These are phyloP conservation scores for Fusarium devonianum DNA, from an alignment of 2,329 filamentous ascomycete genomes.

Conservation along the genomic window DNA sequence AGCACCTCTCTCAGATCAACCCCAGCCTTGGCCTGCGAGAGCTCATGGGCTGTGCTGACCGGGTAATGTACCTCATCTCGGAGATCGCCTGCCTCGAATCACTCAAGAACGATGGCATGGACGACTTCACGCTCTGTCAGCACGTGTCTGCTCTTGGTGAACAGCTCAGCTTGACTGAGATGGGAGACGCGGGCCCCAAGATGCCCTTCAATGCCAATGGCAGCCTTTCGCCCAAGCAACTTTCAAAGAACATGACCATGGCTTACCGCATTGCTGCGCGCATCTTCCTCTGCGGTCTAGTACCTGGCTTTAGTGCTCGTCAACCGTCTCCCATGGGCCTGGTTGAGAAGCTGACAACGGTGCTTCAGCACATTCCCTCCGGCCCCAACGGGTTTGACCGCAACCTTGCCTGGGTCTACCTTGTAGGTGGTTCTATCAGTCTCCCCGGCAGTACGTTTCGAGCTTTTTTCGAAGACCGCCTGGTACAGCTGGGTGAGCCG, in stretches of 20 bases:
- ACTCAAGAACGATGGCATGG: conserved; percentile 82
- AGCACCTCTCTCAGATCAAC: conserved; percentile 76
- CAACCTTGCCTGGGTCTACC: conserved; percentile 90
- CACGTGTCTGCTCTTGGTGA: conserved; percentile 88
- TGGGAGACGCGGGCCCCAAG: conserved; percentile 63
- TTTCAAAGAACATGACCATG: conserved; percentile 86
- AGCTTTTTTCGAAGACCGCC: conserved; percentile 76
- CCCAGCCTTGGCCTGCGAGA: conserved; percentile 78
- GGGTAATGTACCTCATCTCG: conserved; percentile 96
- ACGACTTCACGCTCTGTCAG: conserved; percentile 84
- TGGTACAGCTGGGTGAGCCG: conserved; percentile 76
- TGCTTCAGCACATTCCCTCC: conserved; percentile 82
- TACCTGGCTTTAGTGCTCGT: conserved; percentile 82
- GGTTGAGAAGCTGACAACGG: conserved; percentile 77
- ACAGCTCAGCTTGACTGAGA: conserved; percentile 84
- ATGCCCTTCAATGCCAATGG: conserved; percentile 73
- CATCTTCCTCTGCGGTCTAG: conserved; percentile 95
- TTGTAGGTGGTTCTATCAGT: conserved; percentile 84
- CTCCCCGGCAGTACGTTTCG: conserved; percentile 78
- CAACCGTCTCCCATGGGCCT: conserved; percentile 78
- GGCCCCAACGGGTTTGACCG: conserved; percentile 87
- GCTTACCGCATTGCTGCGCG: conserved; percentile 92
- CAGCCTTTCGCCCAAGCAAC: conserved; percentile 79
- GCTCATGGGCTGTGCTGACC: conserved; percentile 97
- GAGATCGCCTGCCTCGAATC: conserved; percentile 96